Evolutionary conservation across 177 flowering plant species (phyloP).

Genomic region (Vitis hybrid): DNA sequence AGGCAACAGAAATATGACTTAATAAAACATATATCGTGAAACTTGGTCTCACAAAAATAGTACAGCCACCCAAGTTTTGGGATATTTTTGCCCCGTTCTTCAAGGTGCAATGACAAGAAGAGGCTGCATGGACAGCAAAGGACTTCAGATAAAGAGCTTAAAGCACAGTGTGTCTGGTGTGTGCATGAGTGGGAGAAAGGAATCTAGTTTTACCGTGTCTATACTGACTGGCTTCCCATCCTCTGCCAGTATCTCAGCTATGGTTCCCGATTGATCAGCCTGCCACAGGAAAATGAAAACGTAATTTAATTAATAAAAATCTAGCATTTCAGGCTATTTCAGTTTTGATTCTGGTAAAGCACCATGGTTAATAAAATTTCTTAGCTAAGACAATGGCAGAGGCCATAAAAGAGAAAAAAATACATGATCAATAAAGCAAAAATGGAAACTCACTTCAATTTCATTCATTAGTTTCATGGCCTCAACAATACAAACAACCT

Average conservation of each 20-base stretch:
- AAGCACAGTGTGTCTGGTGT: background rate
- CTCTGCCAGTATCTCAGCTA: slow-evolving; percentile 57
- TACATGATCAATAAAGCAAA: background rate
- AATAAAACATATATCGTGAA: too few relatives aligned
- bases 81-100: slow-evolving; percentile 2
- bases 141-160: background rate
- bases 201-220: slow-evolving; percentile 41
- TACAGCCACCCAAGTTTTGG: background rate
- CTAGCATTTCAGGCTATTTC: too few relatives aligned
- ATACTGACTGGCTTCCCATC: slow-evolving; percentile 81
- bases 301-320: too few relatives aligned
- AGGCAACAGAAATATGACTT: too few relatives aligned
- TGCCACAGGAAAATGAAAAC: slow-evolving; percentile 20
- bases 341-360: too few relatives aligned
- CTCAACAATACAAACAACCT: slow-evolving; percentile 84
- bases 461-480: slow-evolving; percentile 97
- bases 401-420: background rate
- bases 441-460: slow-evolving; percentile 56
- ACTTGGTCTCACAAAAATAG: too few relatives aligned
- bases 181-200: slow-evolving; percentile 15
- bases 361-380: too few relatives aligned
- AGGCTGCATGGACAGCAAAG: slow-evolving; percentile 43
- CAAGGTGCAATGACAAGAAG: slow-evolving; percentile 49
- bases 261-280: slow-evolving; percentile 79
- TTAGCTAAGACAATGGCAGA: too few relatives aligned